Percentiles rank a stretch among this genome's conserved stretches.
Evolutionary conservation across 306 rosid species (phyloP).

Genomic region (Carpinus viminea): DNA sequence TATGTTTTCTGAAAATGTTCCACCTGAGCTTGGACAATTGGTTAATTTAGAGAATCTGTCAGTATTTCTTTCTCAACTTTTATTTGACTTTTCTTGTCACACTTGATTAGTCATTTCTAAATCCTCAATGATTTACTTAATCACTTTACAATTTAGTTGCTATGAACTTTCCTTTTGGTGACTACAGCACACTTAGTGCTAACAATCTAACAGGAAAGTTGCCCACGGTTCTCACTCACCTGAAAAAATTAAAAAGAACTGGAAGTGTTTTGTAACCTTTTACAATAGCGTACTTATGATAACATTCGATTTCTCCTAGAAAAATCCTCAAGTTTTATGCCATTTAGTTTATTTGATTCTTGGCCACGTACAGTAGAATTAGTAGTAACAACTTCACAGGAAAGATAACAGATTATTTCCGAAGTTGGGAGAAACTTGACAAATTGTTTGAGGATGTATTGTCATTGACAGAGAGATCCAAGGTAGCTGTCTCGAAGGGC

Average conservation of each 20-base stretch:
- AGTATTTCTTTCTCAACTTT: not conserved
- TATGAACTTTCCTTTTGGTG: conserved; percentile 1
- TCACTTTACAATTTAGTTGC: not conserved
- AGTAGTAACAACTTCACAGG: conserved; percentile 42
- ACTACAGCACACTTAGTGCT: conserved; percentile 18
- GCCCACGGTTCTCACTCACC: conserved; percentile 3
- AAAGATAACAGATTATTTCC: conserved; percentile 27
- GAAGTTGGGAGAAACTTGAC: conserved; percentile 17
- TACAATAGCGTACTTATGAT: not conserved
- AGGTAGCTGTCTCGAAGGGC: conserved; percentile 32
- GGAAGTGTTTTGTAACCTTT: not conserved
- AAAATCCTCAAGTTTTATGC: not conserved
- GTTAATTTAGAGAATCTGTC: conserved; percentile 20
- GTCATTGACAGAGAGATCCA: conserved; percentile 24
- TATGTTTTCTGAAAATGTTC: not conserved
- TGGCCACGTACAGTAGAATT: conserved; percentile 19
- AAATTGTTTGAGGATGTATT: not conserved
- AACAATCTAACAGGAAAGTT: conserved; percentile 32
- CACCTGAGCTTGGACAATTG: conserved; percentile 9
- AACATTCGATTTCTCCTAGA: not conserved
- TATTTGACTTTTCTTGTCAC: too few relatives aligned
- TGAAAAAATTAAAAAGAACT: conserved; percentile 7
- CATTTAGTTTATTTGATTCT: too few relatives aligned
- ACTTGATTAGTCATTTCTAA: too few relatives aligned
- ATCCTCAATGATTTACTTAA: too few relatives aligned